Conservation (phyloP, 129 eudicot species). For the Saussurea involucrata region DNA sequence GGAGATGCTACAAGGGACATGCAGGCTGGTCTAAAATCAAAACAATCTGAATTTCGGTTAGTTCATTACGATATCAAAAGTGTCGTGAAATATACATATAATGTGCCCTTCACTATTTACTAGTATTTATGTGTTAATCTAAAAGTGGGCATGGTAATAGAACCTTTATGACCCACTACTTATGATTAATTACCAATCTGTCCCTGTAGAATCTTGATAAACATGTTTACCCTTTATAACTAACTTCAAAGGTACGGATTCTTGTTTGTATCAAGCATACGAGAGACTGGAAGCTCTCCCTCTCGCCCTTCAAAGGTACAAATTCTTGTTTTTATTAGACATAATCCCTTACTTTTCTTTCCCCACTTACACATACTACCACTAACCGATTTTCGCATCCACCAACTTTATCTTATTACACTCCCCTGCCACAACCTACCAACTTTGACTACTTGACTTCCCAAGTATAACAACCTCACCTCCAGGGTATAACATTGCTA, state of each 20-base stretch:
- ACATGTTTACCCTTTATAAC: background rate
- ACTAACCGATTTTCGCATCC: too few relatives aligned
- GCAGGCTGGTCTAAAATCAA: background rate
- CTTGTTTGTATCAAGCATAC: background rate
- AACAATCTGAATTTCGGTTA: background rate
- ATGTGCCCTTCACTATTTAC: background rate
- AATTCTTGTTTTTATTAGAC: too few relatives aligned
- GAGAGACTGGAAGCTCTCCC: too few relatives aligned
- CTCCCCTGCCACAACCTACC: too few relatives aligned
- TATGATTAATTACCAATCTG: background rate
- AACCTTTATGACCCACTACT: background rate
- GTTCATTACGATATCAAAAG: background rate
- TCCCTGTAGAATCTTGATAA: background rate
- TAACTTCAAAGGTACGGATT: background rate
- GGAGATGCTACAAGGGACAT: background rate
- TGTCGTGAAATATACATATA: background rate
- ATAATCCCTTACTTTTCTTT: too few relatives aligned
- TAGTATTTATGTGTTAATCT: too few relatives aligned
- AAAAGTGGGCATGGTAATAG: background rate
- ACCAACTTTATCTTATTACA: too few relatives aligned
- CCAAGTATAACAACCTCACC: too few relatives aligned
- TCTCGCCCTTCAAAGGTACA: too few relatives aligned
- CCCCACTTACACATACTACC: too few relatives aligned
- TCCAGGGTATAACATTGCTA: too few relatives aligned
- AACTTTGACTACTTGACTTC: too few relatives aligned